Evolutionary conservation across 352 stramenopile species (phyloP).

Genomic region (Phytophthora cryptogea): DNA sequence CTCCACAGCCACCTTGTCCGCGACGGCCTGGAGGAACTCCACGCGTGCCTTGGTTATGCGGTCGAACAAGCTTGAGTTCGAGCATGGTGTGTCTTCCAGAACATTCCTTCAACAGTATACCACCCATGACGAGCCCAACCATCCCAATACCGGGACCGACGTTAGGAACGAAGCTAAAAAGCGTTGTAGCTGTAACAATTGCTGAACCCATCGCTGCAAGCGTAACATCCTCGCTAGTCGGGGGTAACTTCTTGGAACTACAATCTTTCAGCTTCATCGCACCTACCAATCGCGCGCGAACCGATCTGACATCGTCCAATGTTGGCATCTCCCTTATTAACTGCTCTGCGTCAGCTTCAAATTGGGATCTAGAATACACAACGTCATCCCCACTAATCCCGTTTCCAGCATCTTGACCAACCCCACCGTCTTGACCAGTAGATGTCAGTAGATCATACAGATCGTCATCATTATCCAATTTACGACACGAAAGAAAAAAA

Average conservation of each 20-base stretch:
- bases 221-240: not conserved
- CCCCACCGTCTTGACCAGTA: slow-evolving; percentile 6
- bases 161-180: not conserved
- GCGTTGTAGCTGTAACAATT: not conserved
- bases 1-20: not conserved
- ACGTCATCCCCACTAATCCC: not conserved
- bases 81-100: slow-evolving; percentile 2
- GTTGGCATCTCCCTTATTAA: not conserved
- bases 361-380: not conserved
- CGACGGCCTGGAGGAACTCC: slow-evolving; percentile 1
- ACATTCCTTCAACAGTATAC: not conserved
- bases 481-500: not conserved
- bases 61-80: not conserved
- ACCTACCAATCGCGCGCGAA: not conserved
- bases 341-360: not conserved
- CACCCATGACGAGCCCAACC: not conserved
- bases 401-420: slow-evolving; percentile 4
- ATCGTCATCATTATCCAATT: not conserved
- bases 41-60: not conserved
- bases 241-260: not conserved
- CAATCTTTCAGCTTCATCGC: not conserved
- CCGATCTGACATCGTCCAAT: not conserved
- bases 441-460: not conserved
- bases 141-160: not conserved
- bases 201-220: not conserved